Evolutionary conservation across 768 basidiomycete genomes (phyloP).

Genomic region (Leccinum subgranulosum): DNA sequence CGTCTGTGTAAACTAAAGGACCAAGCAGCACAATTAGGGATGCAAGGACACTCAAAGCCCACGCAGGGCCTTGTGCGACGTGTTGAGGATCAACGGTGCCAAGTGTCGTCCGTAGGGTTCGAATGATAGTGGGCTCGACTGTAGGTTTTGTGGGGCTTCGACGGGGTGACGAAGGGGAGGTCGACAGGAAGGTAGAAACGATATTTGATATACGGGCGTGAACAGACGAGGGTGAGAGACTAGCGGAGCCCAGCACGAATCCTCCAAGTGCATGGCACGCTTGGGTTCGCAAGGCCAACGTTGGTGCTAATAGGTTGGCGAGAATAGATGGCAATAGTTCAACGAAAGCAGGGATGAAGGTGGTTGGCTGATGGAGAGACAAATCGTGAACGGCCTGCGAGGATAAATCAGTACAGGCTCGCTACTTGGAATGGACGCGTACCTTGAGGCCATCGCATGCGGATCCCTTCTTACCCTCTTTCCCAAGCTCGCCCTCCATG

Average conservation of each 20-base stretch:
- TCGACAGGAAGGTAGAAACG: constrained; percentile 48
- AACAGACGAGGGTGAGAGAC: constrained; percentile 42
- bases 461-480: constrained; percentile 87
- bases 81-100: constrained; percentile 50
- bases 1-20: constrained; percentile 45
- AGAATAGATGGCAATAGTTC: constrained; percentile 61
- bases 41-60: constrained; percentile 69
- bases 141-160: constrained; percentile 35
- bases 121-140: constrained; percentile 52
- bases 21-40: constrained; percentile 66
- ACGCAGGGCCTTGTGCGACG: constrained; percentile 73
- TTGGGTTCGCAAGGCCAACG: constrained; percentile 61
- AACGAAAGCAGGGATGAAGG: constrained; percentile 68
- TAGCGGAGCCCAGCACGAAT: constrained; percentile 52
- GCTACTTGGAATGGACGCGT: constrained; percentile 15
- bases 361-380: constrained; percentile 54
- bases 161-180: constrained; percentile 34
- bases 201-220: constrained; percentile 53
- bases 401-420: constrained; percentile 9
- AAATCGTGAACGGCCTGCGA: constrained; percentile 71
- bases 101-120: constrained; percentile 66
- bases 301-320: constrained; percentile 59
- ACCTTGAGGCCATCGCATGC: constrained; percentile 77
- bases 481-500: constrained; percentile 80
- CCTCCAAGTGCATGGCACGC: constrained; percentile 77